Percentiles rank a stretch among this genome's conserved stretches.
Conservation (phyloP, 2,329 filamentous ascomycete genomes). For the Stromatinia cepivora region DNA sequence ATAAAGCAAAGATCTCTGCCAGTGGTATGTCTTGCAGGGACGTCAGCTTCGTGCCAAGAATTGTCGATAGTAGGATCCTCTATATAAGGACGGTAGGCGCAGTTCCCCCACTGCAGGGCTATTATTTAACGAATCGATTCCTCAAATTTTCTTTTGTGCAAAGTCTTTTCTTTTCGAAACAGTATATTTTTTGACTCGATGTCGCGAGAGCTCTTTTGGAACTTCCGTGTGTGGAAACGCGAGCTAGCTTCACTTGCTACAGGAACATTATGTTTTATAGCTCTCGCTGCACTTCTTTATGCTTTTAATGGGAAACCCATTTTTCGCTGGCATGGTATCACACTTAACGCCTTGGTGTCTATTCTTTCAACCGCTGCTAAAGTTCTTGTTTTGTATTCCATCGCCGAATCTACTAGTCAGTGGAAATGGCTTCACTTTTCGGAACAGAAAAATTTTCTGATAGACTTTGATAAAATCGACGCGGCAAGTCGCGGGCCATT, state of each 20-base stretch:
- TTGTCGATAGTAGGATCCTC: background rate
- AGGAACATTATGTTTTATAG: conserved; percentile 13
- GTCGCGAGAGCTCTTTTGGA: conserved; percentile 15
- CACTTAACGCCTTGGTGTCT: conserved; percentile 3
- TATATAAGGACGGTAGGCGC: background rate
- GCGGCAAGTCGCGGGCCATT: conserved; percentile 14
- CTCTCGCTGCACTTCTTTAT: conserved; percentile 11
- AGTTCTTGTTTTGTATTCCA: conserved; percentile 13
- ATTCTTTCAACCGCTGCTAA: conserved; percentile 15
- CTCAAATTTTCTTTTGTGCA: background rate
- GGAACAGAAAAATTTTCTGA: background rate
- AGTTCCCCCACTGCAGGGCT: background rate
- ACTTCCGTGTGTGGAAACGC: conserved; percentile 2
- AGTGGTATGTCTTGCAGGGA: background rate
- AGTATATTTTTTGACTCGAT: background rate
- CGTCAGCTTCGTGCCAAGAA: conserved; percentile 3
- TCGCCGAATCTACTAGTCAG: conserved; percentile 11
- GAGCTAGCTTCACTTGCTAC: conserved; percentile 9
- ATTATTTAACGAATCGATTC: background rate
- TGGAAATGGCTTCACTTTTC: conserved; percentile 17
- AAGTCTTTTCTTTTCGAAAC: background rate
- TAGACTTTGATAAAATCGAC: conserved; percentile 14
- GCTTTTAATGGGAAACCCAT: background rate
- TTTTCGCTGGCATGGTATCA: conserved; percentile 12
- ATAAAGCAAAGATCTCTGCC: background rate